phyloP scores from a whole-genome alignment of 768 basidiomycete species.

The Russula ochroleuca region DNA sequence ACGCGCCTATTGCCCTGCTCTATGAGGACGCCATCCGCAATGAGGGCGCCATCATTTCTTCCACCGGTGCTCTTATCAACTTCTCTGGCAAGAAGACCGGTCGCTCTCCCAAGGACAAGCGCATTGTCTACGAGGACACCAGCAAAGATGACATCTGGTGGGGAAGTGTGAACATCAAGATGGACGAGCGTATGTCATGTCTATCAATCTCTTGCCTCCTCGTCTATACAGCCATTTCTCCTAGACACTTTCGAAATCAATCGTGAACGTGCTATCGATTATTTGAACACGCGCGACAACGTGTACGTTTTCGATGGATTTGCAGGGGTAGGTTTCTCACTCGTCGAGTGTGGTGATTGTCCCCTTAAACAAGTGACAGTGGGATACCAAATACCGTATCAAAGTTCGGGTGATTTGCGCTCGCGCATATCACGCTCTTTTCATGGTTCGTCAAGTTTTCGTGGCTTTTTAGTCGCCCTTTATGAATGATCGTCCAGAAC shows the following conservation, averaged over 20 bases:
- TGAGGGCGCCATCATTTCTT: constrained; percentile 97
- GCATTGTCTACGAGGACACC: constrained; percentile 96
- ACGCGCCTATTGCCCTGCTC: constrained; percentile 81
- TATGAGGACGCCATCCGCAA: constrained; percentile 99
- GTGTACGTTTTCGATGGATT: constrained; percentile 98
- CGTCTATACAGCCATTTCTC: constrained; percentile 1
- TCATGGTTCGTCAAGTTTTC: constrained; percentile 68
- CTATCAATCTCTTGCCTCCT: neutral
- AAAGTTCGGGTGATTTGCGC: constrained; percentile 99
- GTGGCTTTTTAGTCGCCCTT: neutral
- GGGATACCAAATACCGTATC: constrained; percentile 99
- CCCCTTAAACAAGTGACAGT: constrained; percentile 42
- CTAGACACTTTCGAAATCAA: constrained; percentile 99
- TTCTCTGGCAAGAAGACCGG: constrained; percentile 99
- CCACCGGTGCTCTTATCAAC: constrained; percentile 96
- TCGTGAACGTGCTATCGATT: constrained; percentile 98
- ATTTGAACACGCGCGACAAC: constrained; percentile 95
- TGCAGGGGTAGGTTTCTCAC: constrained; percentile 61
- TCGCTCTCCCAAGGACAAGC: constrained; percentile 97
- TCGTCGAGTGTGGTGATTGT: constrained; percentile 1
- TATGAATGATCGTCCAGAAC: constrained; percentile 49
- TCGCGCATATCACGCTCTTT: constrained; percentile 96
- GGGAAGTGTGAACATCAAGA: constrained; percentile 99
- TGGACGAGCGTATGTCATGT: constrained; percentile 77
- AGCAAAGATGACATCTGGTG: constrained; percentile 98